Conservation (phyloP, 1,284 basidiomycete genomes). For the Ustilago lituana region DNA sequence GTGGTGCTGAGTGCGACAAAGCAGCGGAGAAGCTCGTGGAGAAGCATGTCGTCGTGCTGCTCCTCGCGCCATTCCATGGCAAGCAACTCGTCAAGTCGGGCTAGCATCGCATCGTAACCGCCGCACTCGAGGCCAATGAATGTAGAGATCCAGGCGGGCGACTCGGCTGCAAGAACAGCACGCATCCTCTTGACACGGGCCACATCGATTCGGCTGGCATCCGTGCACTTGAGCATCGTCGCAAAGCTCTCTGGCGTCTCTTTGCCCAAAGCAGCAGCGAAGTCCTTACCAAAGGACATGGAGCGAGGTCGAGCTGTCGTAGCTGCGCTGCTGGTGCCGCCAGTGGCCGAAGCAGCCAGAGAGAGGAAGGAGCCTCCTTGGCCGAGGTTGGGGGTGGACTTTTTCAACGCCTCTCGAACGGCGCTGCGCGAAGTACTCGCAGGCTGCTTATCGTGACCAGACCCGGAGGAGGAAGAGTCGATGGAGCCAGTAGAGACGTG, state of each 20-base stretch:
- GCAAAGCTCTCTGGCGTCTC: slow-evolving; percentile 51
- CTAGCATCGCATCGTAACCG: slow-evolving; percentile 84
- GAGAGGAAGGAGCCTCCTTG: slow-evolving; percentile 44
- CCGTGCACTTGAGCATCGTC: slow-evolving; percentile 51
- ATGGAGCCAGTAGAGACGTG: slow-evolving; percentile 22
- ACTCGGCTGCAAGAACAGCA: slow-evolving; percentile 59
- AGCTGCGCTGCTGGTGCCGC: slow-evolving; percentile 2
- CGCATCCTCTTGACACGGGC: slow-evolving; percentile 55
- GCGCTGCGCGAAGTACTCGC: slow-evolving; percentile 18
- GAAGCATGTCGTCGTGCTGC: slow-evolving; percentile 92
- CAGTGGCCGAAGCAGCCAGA: slow-evolving; percentile 24
- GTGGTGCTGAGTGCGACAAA: slow-evolving; percentile 93
- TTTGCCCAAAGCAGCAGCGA: slow-evolving; percentile 26
- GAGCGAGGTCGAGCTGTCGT: slow-evolving; percentile 19
- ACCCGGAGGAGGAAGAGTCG: slow-evolving; percentile 20
- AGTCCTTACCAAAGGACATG: slow-evolving; percentile 43
- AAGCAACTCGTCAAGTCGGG: slow-evolving; percentile 87
- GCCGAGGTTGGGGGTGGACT: slow-evolving; percentile 35
- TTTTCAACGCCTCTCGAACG: slow-evolving; percentile 37
- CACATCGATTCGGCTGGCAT: slow-evolving; percentile 42
- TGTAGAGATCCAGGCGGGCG: slow-evolving; percentile 83
- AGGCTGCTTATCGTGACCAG: slow-evolving; percentile 14
- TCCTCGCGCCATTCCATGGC: slow-evolving; percentile 98
- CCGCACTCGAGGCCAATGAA: slow-evolving; percentile 77
- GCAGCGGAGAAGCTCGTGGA: slow-evolving; percentile 91